These are phyloP conservation scores for Lolium rigidum DNA, from an alignment of 176 grass and related monocot genomes.

Conservation along the genomic window DNA sequence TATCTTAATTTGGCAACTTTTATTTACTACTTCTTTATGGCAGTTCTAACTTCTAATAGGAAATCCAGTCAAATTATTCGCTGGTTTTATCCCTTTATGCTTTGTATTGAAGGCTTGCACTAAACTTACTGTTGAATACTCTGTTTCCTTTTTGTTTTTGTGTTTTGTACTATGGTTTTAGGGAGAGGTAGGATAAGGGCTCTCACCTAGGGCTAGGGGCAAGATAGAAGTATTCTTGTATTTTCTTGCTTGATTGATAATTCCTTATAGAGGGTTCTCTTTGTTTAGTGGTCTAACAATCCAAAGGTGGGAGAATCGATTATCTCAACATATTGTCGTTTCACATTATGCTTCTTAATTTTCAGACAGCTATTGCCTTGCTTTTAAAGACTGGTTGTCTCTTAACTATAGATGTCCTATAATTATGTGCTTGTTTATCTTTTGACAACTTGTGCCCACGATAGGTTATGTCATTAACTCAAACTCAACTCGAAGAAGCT, in stretches of 20 bases:
- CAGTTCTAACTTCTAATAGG: constrained; percentile 1
- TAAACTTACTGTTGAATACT: neutral
- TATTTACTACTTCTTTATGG: neutral
- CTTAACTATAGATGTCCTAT: constrained; percentile 36
- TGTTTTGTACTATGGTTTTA: neutral
- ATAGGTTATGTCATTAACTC: constrained; percentile 94
- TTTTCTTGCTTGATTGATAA: neutral
- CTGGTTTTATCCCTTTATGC: constrained; percentile 6
- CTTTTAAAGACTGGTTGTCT: neutral
- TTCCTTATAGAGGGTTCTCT: neutral
- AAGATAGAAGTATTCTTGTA: constrained; percentile 1
- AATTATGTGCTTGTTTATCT: constrained; percentile 8
- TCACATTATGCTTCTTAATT: constrained; percentile 15
- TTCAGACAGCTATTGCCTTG: neutral
- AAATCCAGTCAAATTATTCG: constrained; percentile 1
- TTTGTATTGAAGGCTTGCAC: neutral
- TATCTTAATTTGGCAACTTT: neutral
- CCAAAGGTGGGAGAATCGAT: neutral
- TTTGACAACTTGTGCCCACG: constrained; percentile 39
- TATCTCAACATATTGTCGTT: constrained; percentile 36
- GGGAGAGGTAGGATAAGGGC: neutral
- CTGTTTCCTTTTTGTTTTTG: neutral
- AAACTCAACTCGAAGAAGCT: constrained; percentile 98
- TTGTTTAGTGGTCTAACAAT: neutral
- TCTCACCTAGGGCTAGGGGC: neutral